These are phyloP conservation scores for Dothideomycetes sp. DNA, from an alignment of 2,329 filamentous ascomycete genomes.

Conservation along the genomic window DNA sequence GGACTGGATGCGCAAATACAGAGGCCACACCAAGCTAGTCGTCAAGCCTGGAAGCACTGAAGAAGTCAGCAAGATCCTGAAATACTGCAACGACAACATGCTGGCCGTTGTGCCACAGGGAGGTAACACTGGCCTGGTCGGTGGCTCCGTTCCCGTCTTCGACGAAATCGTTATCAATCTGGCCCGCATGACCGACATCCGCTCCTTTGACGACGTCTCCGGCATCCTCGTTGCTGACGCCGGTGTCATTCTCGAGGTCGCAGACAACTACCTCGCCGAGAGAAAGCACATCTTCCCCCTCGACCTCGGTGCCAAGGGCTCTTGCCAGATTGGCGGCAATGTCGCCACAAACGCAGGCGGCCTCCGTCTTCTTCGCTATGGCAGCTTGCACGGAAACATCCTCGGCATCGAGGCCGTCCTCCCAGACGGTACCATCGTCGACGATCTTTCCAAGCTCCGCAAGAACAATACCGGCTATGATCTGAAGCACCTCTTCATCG, in stretches of 20 bases:
- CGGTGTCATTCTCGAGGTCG: conserved; percentile 80
- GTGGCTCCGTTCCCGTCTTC: conserved; percentile 91
- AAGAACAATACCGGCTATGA: conserved; percentile 99
- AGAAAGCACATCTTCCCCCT: conserved; percentile 84
- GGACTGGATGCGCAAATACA: conserved; percentile 99
- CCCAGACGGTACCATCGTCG: conserved; percentile 81
- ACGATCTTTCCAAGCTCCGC: conserved; percentile 76
- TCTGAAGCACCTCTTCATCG: conserved; percentile 92
- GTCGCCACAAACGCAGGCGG: conserved; percentile 93
- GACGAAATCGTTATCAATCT: conserved; percentile 95
- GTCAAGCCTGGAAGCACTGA: conserved; percentile 75
- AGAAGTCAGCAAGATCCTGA: conserved; percentile 80
- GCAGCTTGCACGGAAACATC: conserved; percentile 85
- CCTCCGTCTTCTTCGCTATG: conserved; percentile 79
- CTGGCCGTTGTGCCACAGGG: conserved; percentile 94
- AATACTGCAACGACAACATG: conserved; percentile 89
- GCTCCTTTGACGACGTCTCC: conserved; percentile 85
- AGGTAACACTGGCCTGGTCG: conserved; percentile 91
- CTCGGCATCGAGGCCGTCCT: conserved; percentile 88
- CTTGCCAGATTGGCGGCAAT: conserved; percentile 92
- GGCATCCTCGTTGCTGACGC: conserved; percentile 85
- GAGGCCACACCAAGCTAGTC: conserved; percentile 77
- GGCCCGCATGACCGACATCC: conserved; percentile 79
- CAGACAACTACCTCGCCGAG: conserved; percentile 75
- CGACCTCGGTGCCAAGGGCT: conserved; percentile 95